A percentile compares a stretch with the other conserved stretches of the same genome.
Conservation (phyloP, 768 basidiomycete species). For the Collybia mongolica region DNA sequence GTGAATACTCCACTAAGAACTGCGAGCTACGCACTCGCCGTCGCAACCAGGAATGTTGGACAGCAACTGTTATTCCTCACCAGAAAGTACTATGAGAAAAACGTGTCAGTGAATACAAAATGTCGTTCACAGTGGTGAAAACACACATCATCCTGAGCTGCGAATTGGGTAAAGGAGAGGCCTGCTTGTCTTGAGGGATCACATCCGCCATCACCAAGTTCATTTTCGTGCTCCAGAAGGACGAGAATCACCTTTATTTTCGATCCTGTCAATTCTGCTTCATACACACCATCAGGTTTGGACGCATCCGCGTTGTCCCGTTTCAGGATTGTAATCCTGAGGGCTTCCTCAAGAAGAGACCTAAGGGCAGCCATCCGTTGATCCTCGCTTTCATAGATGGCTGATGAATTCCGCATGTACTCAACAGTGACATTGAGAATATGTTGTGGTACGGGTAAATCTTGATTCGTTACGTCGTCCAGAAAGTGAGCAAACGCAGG, state of each 20-base stretch:
- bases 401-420: background rate
- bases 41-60: conserved; percentile 27
- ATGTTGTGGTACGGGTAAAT: background rate
- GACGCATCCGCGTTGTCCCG: background rate
- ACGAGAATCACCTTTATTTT: background rate
- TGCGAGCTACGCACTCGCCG: conserved; percentile 25
- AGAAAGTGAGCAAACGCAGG: conserved; percentile 21
- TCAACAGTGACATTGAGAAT: conserved; percentile 2
- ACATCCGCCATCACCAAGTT: conserved; percentile 24
- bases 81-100: background rate
- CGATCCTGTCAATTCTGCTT: conserved; percentile 3
- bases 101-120: background rate
- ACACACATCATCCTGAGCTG: conserved; percentile 12
- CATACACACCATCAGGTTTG: conserved; percentile 4
- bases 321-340: conserved; percentile 1
- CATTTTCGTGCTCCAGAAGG: conserved; percentile 20
- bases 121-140: conserved; percentile 1
- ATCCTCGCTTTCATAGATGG: conserved; percentile 1
- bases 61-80: conserved; percentile 20
- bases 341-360: background rate
- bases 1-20: conserved; percentile 31
- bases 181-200: conserved; percentile 27
- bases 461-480: conserved; percentile 10
- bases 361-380: background rate
- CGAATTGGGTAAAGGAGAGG: conserved; percentile 18